These are phyloP conservation scores for Ramaria sp. DNA, from an alignment of 768 basidiomycete genomes.

Conservation along the genomic window DNA sequence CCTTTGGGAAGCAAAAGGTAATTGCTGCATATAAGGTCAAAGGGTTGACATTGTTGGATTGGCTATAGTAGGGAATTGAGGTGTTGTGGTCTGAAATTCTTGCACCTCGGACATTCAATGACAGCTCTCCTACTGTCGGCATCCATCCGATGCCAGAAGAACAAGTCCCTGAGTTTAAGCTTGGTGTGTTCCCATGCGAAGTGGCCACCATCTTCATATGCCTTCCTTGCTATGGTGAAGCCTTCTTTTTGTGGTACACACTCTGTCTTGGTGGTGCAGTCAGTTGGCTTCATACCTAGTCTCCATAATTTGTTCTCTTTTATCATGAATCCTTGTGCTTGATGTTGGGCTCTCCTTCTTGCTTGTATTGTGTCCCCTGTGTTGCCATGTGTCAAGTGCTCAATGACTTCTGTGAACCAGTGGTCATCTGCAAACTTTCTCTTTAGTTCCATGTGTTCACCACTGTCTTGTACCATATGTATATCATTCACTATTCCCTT, in stretches of 20 bases:
- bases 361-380: not conserved
- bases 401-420: not conserved
- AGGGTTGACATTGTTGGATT: conserved; percentile 25
- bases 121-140: conserved; percentile 6
- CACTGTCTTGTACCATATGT: not conserved
- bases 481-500: conserved; percentile 12
- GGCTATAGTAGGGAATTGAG: conserved; percentile 27
- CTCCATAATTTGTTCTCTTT: conserved; percentile 6
- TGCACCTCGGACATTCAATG: conserved; percentile 13
- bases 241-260: not conserved
- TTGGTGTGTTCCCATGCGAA: conserved; percentile 3
- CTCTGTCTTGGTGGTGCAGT: too few relatives aligned
- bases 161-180: not conserved
- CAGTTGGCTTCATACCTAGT: not conserved
- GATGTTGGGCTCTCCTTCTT: not conserved
- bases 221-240: not conserved
- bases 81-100: conserved; percentile 22
- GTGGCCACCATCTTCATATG: conserved; percentile 2
- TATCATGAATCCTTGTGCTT: not conserved
- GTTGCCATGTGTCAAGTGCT: not conserved
- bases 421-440: conserved; percentile 4
- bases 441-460: not conserved
- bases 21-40: conserved; percentile 26
- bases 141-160: conserved; percentile 8
- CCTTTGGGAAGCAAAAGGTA: conserved; percentile 25